phyloP scores from a whole-genome alignment of 164 flowering plant genomes.

The Magnolia officinalis region DNA sequence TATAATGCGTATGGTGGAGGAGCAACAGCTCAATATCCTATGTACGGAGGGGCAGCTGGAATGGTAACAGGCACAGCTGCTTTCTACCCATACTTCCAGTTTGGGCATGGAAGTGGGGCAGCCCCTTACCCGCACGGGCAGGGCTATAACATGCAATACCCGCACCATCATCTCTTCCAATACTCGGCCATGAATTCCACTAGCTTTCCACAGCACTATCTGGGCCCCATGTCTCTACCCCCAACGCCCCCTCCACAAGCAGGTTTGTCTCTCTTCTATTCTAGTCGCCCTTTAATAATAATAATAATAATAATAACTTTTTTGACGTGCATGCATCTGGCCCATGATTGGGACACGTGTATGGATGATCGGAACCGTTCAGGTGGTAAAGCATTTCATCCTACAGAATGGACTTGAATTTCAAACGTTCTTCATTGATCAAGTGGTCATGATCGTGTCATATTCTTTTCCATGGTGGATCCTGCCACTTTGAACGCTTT shows the following conservation, averaged over 20 bases:
- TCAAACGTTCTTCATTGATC: too few species aligned
- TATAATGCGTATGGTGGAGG: slow-evolving; percentile 76
- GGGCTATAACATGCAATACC: slow-evolving; percentile 49
- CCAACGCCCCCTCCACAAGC: slow-evolving; percentile 66
- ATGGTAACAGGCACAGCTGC: slow-evolving; percentile 40
- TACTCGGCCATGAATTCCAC: slow-evolving; percentile 37
- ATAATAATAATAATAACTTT: too few species aligned
- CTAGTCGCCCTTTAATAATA: not conserved
- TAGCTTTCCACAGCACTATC: slow-evolving; percentile 50
- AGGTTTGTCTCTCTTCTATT: slow-evolving; percentile 33
- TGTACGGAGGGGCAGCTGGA: slow-evolving; percentile 62
- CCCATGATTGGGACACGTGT: not conserved
- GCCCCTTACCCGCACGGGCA: slow-evolving; percentile 27
- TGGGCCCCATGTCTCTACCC: slow-evolving; percentile 66
- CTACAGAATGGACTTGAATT: too few species aligned
- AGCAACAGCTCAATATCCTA: slow-evolving; percentile 52
- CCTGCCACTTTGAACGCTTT: too few species aligned
- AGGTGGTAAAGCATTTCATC: too few species aligned
- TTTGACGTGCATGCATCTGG: not conserved
- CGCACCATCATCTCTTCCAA: slow-evolving; percentile 18
- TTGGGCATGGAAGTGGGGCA: slow-evolving; percentile 59
- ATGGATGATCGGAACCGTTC: too few species aligned
- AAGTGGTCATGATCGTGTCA: too few species aligned
- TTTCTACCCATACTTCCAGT: slow-evolving; percentile 63
- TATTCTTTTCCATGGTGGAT: too few species aligned